A percentile compares a stretch with the other conserved stretches of the same genome.
phyloP scores from a whole-genome alignment of 2,329 filamentous ascomycete species.

The Botrytis pseudocinerea region DNA sequence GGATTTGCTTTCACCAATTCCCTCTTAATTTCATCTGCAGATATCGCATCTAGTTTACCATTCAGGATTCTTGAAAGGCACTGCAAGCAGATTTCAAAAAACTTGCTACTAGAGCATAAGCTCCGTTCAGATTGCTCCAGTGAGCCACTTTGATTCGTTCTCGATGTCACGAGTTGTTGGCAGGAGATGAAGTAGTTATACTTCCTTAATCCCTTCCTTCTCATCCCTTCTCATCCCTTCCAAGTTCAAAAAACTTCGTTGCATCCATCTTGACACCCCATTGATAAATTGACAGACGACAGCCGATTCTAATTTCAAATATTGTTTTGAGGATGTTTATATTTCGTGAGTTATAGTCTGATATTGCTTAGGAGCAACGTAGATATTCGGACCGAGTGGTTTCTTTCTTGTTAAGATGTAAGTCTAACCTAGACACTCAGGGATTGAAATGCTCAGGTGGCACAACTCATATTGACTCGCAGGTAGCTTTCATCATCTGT shows the following conservation, averaged over 20 bases:
- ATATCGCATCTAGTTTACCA: background rate
- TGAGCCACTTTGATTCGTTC: background rate
- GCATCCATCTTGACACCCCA: background rate
- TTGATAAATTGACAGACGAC: background rate
- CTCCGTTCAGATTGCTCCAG: background rate
- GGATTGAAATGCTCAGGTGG: background rate
- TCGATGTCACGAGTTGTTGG: no score
- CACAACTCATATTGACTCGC: background rate
- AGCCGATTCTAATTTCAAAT: background rate
- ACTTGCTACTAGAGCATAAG: background rate
- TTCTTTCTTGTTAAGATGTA: no score
- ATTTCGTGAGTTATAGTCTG: background rate
- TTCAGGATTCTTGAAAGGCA: background rate
- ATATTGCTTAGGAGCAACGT: background rate
- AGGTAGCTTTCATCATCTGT: background rate
- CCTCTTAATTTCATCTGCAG: background rate
- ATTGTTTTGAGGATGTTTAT: background rate
- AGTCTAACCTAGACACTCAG: background rate
- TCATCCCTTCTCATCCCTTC: no score
- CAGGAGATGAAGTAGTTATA: background rate
- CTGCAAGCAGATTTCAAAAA: background rate
- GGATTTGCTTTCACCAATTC: background rate
- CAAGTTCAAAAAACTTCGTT: background rate
- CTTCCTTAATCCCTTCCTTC: background rate
- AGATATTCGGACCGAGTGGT: background rate